Base-by-base conservation (phyloP, 768 basidiomycete species). In the Amanita thiersii region DNA sequence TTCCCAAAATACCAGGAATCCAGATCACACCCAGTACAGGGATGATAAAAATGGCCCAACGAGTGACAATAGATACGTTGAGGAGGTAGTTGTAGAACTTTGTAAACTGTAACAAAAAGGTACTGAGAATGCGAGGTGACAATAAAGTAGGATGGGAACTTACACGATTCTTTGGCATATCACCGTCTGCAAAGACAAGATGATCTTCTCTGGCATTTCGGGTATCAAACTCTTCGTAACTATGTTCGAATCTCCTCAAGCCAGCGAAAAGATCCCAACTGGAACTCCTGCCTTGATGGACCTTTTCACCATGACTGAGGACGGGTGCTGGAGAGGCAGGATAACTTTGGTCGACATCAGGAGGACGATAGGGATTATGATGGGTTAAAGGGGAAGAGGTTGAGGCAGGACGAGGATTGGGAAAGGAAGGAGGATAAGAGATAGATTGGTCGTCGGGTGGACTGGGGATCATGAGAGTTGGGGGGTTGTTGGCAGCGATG, bases 41-140 rank as follows among this genome's bases (percentile, higher is more conserved):
- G 12, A 89, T 55, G 52, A 92, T 86, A 63, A 81, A 83, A 21
- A 90, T 47, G 15, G 77, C 66, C 87, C 87, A 90, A 26, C 88
- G 74, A 5, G 86, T 81, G 35, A 87, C 67, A 55, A 89, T 80
- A 2, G 84, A 86, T 14, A 75, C 74, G 52, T 81, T 81, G 39
- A 89, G 54, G 6, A 89, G 69, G 59, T 82, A 89, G 48, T 81
- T 66, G 61, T 88, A 89, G 3, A 82, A 56, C 50, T 69, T 74
- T 0, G 73, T 62, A 30, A 82, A 56, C 82, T 86, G 41, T 11
- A 46, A 37, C 30, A 39, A 30, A 19, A 19, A 23, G 18, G 6
- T 2, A 17, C n/a, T 15, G 5, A 24, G 18, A n/a, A 40, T 11
- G 21, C 14, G 20, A 12, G 11, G 10, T 17, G 18, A 25, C 29